Evolutionary conservation across 805 yeast genomes (phyloP).

Genomic region (Schizosaccharomyces lindneri): DNA sequence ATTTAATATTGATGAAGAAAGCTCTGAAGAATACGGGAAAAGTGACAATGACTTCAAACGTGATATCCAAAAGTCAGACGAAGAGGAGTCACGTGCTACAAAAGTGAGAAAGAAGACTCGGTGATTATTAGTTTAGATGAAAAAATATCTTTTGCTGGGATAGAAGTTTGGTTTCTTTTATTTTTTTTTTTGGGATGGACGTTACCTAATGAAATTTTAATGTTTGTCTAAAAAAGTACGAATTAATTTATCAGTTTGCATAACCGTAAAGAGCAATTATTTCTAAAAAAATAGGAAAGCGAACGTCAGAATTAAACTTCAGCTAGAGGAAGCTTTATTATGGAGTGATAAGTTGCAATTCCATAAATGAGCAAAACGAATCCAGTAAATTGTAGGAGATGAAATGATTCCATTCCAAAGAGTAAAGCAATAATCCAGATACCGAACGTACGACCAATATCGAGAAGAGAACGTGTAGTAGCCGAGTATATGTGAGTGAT

Average conservation of each 20-base stretch:
- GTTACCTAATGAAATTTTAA: too few species aligned
- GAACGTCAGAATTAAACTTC: not conserved
- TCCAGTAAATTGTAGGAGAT: constrained; percentile 36
- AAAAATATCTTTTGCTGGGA: not conserved
- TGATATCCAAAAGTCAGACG: too few species aligned
- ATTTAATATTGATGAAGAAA: not conserved
- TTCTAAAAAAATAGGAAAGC: not conserved
- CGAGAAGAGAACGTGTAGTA: constrained; percentile 56
- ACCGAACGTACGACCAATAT: constrained; percentile 46
- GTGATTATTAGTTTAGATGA: not conserved
- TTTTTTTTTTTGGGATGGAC: too few species aligned
- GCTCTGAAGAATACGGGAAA: not conserved
- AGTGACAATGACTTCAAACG: too few species aligned
- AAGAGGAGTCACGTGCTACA: not conserved
- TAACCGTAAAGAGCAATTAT: not conserved
- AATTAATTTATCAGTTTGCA: not conserved
- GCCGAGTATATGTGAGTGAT: constrained; percentile 43
- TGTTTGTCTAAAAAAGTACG: too few species aligned
- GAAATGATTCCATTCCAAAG: constrained; percentile 56
- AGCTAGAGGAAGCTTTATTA: constrained; percentile 14
- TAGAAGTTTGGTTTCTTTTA: too few species aligned
- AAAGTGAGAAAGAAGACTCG: not conserved
- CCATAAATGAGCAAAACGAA: constrained; percentile 42
- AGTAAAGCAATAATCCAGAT: constrained; percentile 50
- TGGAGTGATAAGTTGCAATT: constrained; percentile 50